phyloP scores from a whole-genome alignment of 2,329 filamentous ascomycete genomes.

The Bipolaris sorokiniana region DNA sequence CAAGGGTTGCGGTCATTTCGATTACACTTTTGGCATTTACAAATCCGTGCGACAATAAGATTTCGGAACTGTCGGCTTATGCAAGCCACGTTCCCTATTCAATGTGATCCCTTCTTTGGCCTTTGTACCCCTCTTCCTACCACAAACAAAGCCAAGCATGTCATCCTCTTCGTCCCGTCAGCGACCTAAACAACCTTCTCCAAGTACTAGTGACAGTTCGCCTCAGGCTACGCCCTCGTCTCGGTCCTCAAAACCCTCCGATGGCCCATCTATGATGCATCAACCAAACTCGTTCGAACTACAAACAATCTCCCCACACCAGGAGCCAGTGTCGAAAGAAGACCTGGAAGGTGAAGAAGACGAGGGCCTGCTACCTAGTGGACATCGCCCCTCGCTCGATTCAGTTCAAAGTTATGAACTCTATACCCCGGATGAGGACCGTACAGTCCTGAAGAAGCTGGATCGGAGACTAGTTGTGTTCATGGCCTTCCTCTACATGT shows the following conservation, averaged over 20 bases:
- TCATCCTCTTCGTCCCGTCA: slow-evolving; percentile 19
- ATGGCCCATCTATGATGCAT: slow-evolving; percentile 15
- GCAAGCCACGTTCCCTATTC: neutral
- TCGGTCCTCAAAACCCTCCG: slow-evolving; percentile 25
- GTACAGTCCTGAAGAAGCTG: slow-evolving; percentile 72
- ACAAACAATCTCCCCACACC: slow-evolving; percentile 23
- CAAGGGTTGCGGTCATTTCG: neutral
- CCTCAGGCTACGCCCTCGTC: slow-evolving; percentile 32
- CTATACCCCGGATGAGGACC: slow-evolving; percentile 74
- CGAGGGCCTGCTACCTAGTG: slow-evolving; percentile 21
- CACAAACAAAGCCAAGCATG: slow-evolving; percentile 18
- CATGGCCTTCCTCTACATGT: slow-evolving; percentile 79
- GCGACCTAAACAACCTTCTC: slow-evolving; percentile 21
- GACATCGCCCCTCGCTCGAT: slow-evolving; percentile 31
- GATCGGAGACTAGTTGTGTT: slow-evolving; percentile 80
- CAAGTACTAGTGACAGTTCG: slow-evolving; percentile 31
- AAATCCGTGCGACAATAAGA: neutral
- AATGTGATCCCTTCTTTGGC: slow-evolving; percentile 5
- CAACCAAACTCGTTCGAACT: slow-evolving; percentile 36
- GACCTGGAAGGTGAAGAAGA: slow-evolving; percentile 35
- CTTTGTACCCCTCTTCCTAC: neutral
- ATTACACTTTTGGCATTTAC: slow-evolving; percentile 1
- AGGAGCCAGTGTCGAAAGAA: slow-evolving; percentile 15
- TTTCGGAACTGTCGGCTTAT: slow-evolving; percentile 6
- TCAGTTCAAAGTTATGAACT: slow-evolving; percentile 56